Percentiles rank a stretch among this genome's conserved stretches.
These are phyloP conservation scores for Pichia thaimueangensis DNA, from an alignment of 805 yeast species.

Conservation along the genomic window DNA sequence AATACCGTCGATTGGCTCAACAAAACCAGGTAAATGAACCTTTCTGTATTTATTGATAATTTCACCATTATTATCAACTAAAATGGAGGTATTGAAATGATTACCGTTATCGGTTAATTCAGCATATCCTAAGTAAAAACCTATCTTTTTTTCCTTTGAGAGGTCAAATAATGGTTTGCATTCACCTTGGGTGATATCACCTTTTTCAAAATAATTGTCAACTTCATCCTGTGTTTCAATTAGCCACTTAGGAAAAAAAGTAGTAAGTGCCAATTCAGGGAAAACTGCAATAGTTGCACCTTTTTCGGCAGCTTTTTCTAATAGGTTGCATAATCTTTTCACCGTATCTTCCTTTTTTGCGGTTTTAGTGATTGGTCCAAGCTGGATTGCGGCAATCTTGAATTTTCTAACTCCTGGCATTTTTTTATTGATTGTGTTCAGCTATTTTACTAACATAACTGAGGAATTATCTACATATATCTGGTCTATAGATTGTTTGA, in stretches of 20 bases:
- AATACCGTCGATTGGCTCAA: slow-evolving; percentile 29
- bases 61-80: slow-evolving; percentile 29
- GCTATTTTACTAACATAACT: too few species aligned
- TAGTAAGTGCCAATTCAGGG: slow-evolving; percentile 33
- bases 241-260: slow-evolving; percentile 33
- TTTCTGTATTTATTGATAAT: slow-evolving; percentile 32
- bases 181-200: slow-evolving; percentile 27
- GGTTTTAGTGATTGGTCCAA: slow-evolving; percentile 30
- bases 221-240: slow-evolving; percentile 31
- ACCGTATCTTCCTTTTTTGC: slow-evolving; percentile 28
- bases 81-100: slow-evolving; percentile 31
- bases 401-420: slow-evolving; percentile 10
- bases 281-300: slow-evolving; percentile 32
- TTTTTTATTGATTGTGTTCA: not conserved
- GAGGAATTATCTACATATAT: too few species aligned
- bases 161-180: slow-evolving; percentile 33
- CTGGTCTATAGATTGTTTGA: too few species aligned
- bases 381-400: slow-evolving; percentile 31
- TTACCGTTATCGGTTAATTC: slow-evolving; percentile 35
- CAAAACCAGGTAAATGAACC: slow-evolving; percentile 34
- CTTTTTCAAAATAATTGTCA: slow-evolving; percentile 32
- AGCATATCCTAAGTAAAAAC: slow-evolving; percentile 33
- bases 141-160: slow-evolving; percentile 26
- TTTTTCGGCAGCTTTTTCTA: slow-evolving; percentile 27
- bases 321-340: slow-evolving; percentile 25